These are phyloP conservation scores for Solanum lycopersicoides DNA, from an alignment of 257 asterid genomes.

Conservation along the genomic window DNA sequence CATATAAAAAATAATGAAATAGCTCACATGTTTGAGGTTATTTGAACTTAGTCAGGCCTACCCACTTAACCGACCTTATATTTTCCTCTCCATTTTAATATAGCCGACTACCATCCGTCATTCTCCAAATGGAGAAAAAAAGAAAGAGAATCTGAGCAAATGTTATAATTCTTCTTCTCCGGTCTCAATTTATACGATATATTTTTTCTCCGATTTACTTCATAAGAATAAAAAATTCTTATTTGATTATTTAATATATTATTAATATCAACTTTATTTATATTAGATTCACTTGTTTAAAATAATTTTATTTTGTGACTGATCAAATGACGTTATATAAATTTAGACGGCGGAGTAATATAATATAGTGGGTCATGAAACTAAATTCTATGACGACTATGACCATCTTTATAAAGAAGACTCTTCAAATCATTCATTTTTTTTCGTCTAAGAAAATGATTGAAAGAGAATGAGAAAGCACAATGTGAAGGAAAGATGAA, in stretches of 20 bases:
- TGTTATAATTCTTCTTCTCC: fast-evolving
- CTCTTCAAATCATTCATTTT: neutral
- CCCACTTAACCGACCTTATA: slow-evolving; percentile 38
- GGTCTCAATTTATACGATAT: no score
- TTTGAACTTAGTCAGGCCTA: slow-evolving; percentile 3
- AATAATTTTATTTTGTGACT: no score
- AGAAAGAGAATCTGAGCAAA: neutral
- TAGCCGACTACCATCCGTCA: neutral
- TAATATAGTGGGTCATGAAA: neutral
- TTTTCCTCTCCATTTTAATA: neutral
- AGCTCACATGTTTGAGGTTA: neutral
- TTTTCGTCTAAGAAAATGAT: neutral
- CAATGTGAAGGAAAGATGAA: neutral
- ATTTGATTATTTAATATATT: no score
- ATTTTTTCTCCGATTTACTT: no score
- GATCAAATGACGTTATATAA: no score
- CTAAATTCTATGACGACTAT: neutral
- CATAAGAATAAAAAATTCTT: no score
- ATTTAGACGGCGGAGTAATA: no score
- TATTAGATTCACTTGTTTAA: neutral
- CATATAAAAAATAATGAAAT: neutral
- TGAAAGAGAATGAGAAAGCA: neutral
- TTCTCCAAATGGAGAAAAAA: neutral
- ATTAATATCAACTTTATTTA: no score
- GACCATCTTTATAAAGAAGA: neutral